Evolutionary conservation across 2,329 filamentous ascomycete species (phyloP).

Genomic region (Pestalotiopsis sp.): DNA sequence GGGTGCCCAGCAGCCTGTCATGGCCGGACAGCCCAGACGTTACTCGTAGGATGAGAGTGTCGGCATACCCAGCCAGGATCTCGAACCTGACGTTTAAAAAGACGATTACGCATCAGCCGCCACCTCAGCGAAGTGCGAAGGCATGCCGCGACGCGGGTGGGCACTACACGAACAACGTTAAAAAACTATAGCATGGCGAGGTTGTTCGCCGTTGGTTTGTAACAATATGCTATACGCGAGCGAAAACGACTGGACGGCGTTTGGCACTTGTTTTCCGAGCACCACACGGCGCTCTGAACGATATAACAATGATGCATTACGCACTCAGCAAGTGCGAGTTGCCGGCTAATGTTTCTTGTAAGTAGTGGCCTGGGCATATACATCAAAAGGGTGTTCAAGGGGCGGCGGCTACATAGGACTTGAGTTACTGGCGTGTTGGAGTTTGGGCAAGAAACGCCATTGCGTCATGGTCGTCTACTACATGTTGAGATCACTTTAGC

Average conservation of each 20-base stretch:
- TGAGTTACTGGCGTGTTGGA: constrained; percentile 28
- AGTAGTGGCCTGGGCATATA: constrained; percentile 40
- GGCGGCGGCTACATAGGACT: constrained; percentile 24
- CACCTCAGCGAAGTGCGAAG: not conserved
- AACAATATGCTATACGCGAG: constrained; percentile 36
- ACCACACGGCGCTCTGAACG: constrained; percentile 11
- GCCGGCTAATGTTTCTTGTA: constrained; percentile 13
- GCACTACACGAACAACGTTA: not conserved
- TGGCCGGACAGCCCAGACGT: constrained; percentile 45
- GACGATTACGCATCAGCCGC: not conserved
- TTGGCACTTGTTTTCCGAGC: constrained; percentile 12
- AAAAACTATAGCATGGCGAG: not conserved
- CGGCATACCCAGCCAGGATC: constrained; percentile 17
- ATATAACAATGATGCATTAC: not conserved
- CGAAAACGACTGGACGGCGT: constrained; percentile 24
- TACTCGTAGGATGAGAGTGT: constrained; percentile 38
- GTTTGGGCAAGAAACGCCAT: constrained; percentile 10
- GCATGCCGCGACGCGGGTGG: not conserved
- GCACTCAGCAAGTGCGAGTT: constrained; percentile 3
- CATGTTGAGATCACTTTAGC: not conserved
- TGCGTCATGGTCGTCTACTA: not conserved
- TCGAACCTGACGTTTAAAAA: not conserved
- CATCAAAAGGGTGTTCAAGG: constrained; percentile 47
- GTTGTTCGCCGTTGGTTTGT: constrained; percentile 24
- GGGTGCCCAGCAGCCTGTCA: constrained; percentile 48